A percentile compares a stretch with the other conserved stretches of the same genome.
These are phyloP conservation scores for Phytophthora colocasiae DNA, from an alignment of 352 stramenopile genomes.

Conservation along the genomic window DNA sequence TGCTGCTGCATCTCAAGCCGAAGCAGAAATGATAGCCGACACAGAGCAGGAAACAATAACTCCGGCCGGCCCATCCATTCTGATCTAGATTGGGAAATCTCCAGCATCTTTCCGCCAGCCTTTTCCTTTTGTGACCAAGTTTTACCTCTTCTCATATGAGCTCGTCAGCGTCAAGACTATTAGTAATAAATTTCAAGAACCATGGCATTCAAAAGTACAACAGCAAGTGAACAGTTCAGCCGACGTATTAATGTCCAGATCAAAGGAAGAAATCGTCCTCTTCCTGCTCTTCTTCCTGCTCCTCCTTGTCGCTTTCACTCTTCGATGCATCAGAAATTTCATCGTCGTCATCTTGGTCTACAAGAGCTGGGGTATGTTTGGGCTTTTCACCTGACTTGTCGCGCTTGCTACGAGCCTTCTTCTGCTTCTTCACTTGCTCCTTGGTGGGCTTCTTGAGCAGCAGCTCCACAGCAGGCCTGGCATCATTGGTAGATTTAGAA, in stretches of 20 bases:
- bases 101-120: slow-evolving; percentile 10
- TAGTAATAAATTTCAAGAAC: slow-evolving; percentile 33
- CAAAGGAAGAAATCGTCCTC: slow-evolving; percentile 81
- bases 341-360: slow-evolving; percentile 65
- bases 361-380: slow-evolving; percentile 44
- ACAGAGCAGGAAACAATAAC: slow-evolving; percentile 49
- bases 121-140: slow-evolving; percentile 15
- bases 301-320: slow-evolving; percentile 22
- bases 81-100: slow-evolving; percentile 52
- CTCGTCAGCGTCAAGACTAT: slow-evolving; percentile 37
- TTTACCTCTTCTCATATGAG: slow-evolving; percentile 16
- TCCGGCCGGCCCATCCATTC: slow-evolving; percentile 60
- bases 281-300: slow-evolving; percentile 48
- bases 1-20: slow-evolving; percentile 71
- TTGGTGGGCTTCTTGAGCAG: slow-evolving; percentile 74
- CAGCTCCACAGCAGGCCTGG: slow-evolving; percentile 49
- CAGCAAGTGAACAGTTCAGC: neutral
- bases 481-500: slow-evolving; percentile 8
- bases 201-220: slow-evolving; percentile 10
- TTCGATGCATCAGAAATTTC: slow-evolving; percentile 25
- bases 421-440: slow-evolving; percentile 74
- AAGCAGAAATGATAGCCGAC: slow-evolving; percentile 72
- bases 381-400: slow-evolving; percentile 51
- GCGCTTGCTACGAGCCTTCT: slow-evolving; percentile 60
- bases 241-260: slow-evolving; percentile 17